These are phyloP conservation scores for Viola odorata DNA, from an alignment of 345 rosid genomes.

Conservation along the genomic window DNA sequence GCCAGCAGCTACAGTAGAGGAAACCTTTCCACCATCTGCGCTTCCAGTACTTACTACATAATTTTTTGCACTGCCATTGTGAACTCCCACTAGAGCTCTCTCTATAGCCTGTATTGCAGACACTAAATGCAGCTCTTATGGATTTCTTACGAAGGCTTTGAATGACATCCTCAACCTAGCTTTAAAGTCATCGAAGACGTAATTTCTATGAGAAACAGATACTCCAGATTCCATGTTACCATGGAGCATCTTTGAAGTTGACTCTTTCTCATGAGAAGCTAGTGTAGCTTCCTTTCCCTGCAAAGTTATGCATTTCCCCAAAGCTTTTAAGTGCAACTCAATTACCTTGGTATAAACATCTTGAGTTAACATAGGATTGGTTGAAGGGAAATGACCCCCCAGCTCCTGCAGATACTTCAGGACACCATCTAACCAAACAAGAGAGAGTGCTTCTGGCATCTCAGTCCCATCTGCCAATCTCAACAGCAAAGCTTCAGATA, in stretches of 20 bases:
- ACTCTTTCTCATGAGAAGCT: slow-evolving; percentile 66
- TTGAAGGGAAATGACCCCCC: slow-evolving; percentile 47
- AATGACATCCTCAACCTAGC: slow-evolving; percentile 65
- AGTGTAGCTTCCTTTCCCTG: slow-evolving; percentile 75
- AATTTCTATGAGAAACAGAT: slow-evolving; percentile 29
- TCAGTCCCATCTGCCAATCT: slow-evolving; percentile 43
- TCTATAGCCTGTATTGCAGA: slow-evolving; percentile 67
- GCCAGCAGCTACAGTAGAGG: slow-evolving; percentile 68
- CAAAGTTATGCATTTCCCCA: slow-evolving; percentile 77
- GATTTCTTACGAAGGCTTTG: slow-evolving; percentile 47
- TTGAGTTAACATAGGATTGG: slow-evolving; percentile 36
- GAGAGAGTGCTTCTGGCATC: slow-evolving; percentile 42
- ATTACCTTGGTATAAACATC: slow-evolving; percentile 50
- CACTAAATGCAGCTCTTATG: slow-evolving; percentile 57
- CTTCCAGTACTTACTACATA: slow-evolving; percentile 50
- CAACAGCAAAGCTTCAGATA: slow-evolving; percentile 52
- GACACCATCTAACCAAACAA: slow-evolving; percentile 81
- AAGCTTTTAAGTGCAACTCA: slow-evolving; percentile 59
- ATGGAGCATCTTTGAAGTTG: slow-evolving; percentile 42
- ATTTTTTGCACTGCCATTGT: slow-evolving; percentile 37
- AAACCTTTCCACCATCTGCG: slow-evolving; percentile 57
- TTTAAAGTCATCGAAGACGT: slow-evolving; percentile 58
- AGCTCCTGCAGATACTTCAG: slow-evolving; percentile 70
- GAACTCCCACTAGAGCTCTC: slow-evolving; percentile 77
- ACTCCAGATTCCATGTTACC: slow-evolving; percentile 29